Evolutionary conservation across 306 rosid genomes (phyloP), one percentile per base, ranked within the genome.

Genomic region (Mimosa bimucronata): DNA sequence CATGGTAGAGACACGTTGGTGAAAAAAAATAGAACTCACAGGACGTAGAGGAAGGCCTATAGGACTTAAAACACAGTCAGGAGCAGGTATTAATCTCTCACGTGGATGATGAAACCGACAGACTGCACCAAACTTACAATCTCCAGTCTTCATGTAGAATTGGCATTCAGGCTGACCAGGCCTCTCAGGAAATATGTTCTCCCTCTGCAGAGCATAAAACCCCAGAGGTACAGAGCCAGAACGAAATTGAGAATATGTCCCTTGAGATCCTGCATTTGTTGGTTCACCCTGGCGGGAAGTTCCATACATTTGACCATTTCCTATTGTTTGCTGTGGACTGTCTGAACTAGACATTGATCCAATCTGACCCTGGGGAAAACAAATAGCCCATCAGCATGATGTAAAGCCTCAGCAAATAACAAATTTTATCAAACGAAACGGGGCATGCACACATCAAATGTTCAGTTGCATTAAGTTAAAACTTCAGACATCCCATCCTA

Each of bases 121-220:
- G 81, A 92, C 98, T 18, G 95, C 94, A 75, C 98, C 98, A 52
- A 92, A 94, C 87, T 94, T 92, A 80, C 98, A 94, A 83, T 94
- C 98, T 73, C 98, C 98, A 0, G 98, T 94, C 81, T 94, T 94
- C 94, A 94, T 91, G 91, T 94, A 94, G 87, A 94, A 94, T 80
- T 90, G 97, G 84, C 98, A 94, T 85, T 94, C 97, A 29, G 98
- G 97, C 87, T 92, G 97, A 79, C 94, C 98, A 72, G 94, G 97
- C 82, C 97, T 90, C 85, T 94, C 98, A 46, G 98, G 98, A 85
- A 94, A 94, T 81, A 92, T 97, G 88, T 85, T 94, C 79, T 94
- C 98, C 88, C 97, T 88, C 82, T 84, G 95, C 89, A 92, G 82
- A 13, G 95, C 90, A 83, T 88, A 94, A 81, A 83, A 91, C 69